Evolutionary conservation across 257 asterid genomes (phyloP), one percentile per base, ranked within the genome.

Genomic region (Ajuga chamaepitys): DNA sequence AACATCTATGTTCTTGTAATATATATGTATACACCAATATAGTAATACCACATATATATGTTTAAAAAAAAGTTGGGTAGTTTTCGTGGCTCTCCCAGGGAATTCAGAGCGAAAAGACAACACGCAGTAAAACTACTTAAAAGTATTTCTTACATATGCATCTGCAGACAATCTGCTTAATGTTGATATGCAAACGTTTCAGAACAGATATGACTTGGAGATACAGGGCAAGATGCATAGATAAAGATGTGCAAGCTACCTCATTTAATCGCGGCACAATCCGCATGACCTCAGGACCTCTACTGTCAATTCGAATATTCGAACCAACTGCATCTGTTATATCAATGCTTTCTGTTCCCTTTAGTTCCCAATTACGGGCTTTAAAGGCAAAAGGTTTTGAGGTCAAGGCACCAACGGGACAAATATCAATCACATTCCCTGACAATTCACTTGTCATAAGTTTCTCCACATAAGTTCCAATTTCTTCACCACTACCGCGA

Each of bases 401-500:
- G 18, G 99, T 94, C 44, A 94, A 87, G 73, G 99, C 99, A 48
- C 99, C 99, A 1, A 94, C 99, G 6, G 99, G 99, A 73, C 99
- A 94, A 75, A 94, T 94, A 80, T 94, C 99, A 44, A 94, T 94
- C 42, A 94, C 97, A 62, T 94, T 94, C 62, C 99, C 99, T 9
- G 99, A 94, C 71, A 94, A 81, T 79, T 94, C 99, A 83, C 99
- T 94, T 62, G 96, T 86, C 99, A 94, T 94, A 48, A 94, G 95
- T 57, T 70, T 84, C 76, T 90, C 99, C 52, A 94, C 99, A 65
- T 94, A 94, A 57, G 99, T 94, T 67, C 99, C 99, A 54, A 94
- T 94, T 82, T 94, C 99, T 88, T 94, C 99, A 73, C 98, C 99
- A 72, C 99, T 94, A 42, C 99, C 99, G 81, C 99, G 99, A 30